phyloP scores from a whole-genome alignment of 441 rosid genomes.

The Gossypium aridum region DNA sequence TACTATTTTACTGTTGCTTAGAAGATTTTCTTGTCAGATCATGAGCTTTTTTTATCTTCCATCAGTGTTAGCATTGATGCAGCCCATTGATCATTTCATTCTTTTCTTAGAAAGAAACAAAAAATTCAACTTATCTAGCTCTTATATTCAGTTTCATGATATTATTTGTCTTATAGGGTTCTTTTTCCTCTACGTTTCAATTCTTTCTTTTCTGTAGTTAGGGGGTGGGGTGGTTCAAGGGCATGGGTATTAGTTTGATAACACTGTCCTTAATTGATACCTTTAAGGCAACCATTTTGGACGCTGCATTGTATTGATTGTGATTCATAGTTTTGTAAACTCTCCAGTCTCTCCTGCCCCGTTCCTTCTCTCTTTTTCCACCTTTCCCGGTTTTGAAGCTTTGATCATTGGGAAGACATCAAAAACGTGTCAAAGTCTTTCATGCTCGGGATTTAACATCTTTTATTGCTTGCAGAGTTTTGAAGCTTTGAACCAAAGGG shows the following conservation, averaged over 20 bases:
- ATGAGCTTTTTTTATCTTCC: not conserved
- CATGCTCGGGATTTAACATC: not conserved
- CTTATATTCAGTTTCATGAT: not conserved
- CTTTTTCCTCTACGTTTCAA: not conserved
- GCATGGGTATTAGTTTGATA: not conserved
- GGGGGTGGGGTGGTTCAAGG: not conserved
- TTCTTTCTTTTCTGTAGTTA: not conserved
- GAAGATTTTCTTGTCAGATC: not conserved
- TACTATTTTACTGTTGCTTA: not conserved
- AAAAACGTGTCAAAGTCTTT: not conserved
- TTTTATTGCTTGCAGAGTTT: conserved; percentile 61
- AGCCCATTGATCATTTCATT: not conserved
- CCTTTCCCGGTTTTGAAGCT: conserved; percentile 74
- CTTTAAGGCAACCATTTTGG: not conserved
- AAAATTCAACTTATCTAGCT: not conserved
- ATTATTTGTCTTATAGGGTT: not conserved
- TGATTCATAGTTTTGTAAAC: not conserved
- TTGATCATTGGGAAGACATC: conserved; percentile 20
- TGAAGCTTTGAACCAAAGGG: conserved; percentile 97
- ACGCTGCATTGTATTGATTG: not conserved
- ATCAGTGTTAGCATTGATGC: not conserved
- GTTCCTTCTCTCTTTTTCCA: not conserved
- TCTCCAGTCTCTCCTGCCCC: not conserved
- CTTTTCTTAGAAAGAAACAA: not conserved
- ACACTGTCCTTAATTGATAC: not conserved